phyloP scores from a whole-genome alignment of 768 basidiomycete genomes.

The Tubosaeta sp. region DNA sequence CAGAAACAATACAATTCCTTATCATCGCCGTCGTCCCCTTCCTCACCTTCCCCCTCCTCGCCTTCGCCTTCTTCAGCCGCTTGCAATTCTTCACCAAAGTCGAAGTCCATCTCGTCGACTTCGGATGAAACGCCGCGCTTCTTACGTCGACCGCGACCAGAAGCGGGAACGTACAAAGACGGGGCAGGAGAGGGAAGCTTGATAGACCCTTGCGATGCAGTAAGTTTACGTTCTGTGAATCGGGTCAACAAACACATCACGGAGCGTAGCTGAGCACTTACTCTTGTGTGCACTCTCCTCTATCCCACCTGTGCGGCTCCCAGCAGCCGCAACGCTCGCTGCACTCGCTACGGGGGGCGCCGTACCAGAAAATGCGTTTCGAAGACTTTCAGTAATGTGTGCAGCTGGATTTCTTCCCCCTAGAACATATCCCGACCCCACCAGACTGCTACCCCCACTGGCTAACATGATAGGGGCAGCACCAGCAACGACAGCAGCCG shows the following conservation, averaged over 20 bases:
- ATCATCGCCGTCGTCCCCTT: slow-evolving; percentile 52
- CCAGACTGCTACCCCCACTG: slow-evolving; percentile 5
- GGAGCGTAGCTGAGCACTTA: slow-evolving; percentile 6
- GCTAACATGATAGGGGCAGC: slow-evolving; percentile 22
- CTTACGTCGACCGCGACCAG: slow-evolving; percentile 32
- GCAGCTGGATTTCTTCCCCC: slow-evolving; percentile 37
- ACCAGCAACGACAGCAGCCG: slow-evolving; percentile 30
- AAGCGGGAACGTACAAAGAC: slow-evolving; percentile 25
- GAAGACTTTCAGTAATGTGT: slow-evolving; percentile 38
- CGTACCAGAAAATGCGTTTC: slow-evolving; percentile 32
- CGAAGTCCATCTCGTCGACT: slow-evolving; percentile 32
- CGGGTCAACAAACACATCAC: neutral
- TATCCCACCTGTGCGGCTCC: slow-evolving; percentile 13
- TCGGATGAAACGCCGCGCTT: slow-evolving; percentile 35
- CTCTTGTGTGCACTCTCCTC: slow-evolving; percentile 31
- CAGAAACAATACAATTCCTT: slow-evolving; percentile 61
- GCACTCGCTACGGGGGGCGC: slow-evolving; percentile 18
- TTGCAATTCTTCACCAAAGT: slow-evolving; percentile 31
- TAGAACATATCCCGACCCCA: slow-evolving; percentile 27
- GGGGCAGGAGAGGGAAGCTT: slow-evolving; percentile 34
- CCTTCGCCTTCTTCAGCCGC: slow-evolving; percentile 29
- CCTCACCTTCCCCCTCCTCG: slow-evolving; percentile 39
- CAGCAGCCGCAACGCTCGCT: slow-evolving; percentile 1
- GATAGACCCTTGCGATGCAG: slow-evolving; percentile 27
- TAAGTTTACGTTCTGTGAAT: slow-evolving; percentile 28